Conservation (phyloP, 2,329 filamentous ascomycete species). For the Pseudopithomyces maydicus region DNA sequence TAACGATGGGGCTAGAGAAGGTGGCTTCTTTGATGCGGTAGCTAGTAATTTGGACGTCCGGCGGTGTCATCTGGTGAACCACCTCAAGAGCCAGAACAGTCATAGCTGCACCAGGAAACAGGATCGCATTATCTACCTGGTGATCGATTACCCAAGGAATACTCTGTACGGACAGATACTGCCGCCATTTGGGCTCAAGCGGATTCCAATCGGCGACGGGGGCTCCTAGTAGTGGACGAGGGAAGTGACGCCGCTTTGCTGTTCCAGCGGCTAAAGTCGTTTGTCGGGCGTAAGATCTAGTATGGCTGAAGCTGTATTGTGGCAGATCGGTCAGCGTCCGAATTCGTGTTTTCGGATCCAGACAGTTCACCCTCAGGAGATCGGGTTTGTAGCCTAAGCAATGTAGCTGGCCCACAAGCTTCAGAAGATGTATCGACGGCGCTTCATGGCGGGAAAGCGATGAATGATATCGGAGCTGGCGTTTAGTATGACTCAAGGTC, state of each 20-base stretch:
- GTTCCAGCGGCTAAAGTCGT: background rate
- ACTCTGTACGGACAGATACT: slow-evolving; percentile 40
- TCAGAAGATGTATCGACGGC: background rate
- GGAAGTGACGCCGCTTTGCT: background rate
- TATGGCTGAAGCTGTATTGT: slow-evolving; percentile 9
- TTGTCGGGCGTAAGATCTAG: slow-evolving; percentile 7
- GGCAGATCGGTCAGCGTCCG: background rate
- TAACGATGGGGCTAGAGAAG: slow-evolving; percentile 10
- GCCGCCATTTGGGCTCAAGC: slow-evolving; percentile 48
- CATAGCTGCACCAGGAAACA: slow-evolving; percentile 25
- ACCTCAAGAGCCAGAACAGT: background rate
- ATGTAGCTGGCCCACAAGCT: background rate
- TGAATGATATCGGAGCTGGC: background rate
- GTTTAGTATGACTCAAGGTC: background rate
- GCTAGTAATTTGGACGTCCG: background rate
- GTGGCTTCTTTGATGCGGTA: slow-evolving; percentile 11
- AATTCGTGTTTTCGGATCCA: background rate
- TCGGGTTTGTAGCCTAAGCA: background rate
- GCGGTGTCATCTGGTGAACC: background rate
- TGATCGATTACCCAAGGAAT: slow-evolving; percentile 30
- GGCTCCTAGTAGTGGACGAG: slow-evolving; percentile 20
- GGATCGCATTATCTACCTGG: slow-evolving; percentile 13
- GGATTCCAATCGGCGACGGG: slow-evolving; percentile 26
- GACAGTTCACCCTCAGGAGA: background rate
- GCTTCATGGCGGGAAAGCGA: background rate